Conservation (phyloP, 202 grass and related monocot species). For the Carex sylvatica region DNA sequence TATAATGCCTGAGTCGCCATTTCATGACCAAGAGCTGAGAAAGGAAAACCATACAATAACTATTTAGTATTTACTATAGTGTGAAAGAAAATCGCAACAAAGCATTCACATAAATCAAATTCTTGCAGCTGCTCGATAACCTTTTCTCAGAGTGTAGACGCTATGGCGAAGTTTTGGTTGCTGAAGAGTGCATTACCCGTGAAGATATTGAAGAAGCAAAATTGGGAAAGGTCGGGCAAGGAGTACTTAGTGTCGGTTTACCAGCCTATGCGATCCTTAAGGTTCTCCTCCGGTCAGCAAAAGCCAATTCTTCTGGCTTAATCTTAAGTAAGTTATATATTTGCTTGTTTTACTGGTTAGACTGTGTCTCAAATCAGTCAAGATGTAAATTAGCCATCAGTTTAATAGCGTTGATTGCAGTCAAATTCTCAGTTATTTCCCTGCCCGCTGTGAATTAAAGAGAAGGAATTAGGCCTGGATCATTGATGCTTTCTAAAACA, state of each 20-base stretch:
- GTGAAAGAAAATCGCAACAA: neutral
- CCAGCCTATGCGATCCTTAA: slow-evolving; percentile 94
- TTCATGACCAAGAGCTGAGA: neutral
- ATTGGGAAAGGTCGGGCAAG: slow-evolving; percentile 62
- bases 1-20: neutral
- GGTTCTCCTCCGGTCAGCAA: slow-evolving; percentile 62
- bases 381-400: neutral
- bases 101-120: slow-evolving; percentile 18
- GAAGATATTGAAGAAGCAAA: slow-evolving; percentile 86
- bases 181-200: slow-evolving; percentile 54
- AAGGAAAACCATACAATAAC: neutral
- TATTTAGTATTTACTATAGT: neutral
- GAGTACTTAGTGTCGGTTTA: slow-evolving; percentile 70
- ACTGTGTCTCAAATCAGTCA: neutral
- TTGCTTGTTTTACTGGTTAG: neutral
- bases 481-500: neutral
- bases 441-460: neutral
- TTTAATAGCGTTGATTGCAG: neutral
- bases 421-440: neutral
- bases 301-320: slow-evolving; percentile 54
- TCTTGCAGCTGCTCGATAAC: slow-evolving; percentile 66
- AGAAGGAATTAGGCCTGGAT: neutral
- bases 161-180: slow-evolving; percentile 66
- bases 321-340: slow-evolving; percentile 59
- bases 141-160: slow-evolving; percentile 73